Conservation (phyloP, 2,329 filamentous ascomycete genomes). For the Paradendryphiella salina region DNA sequence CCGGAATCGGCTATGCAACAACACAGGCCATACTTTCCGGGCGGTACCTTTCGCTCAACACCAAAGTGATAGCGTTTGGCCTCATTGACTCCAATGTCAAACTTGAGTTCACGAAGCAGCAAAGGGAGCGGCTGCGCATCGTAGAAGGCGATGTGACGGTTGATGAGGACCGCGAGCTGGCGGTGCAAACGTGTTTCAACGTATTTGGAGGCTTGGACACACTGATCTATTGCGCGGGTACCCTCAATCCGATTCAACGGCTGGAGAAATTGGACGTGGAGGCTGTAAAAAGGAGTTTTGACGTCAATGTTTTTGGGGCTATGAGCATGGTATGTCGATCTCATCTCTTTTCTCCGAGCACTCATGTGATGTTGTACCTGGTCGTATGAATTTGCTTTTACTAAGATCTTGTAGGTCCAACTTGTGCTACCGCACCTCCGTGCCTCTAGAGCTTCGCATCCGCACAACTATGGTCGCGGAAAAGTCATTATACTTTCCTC, state of each 20-base stretch:
- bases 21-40: slow-evolving; percentile 18
- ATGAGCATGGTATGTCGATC: slow-evolving; percentile 27
- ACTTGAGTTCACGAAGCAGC: slow-evolving; percentile 13
- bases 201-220: slow-evolving; percentile 27
- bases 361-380: no score
- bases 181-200: slow-evolving; percentile 19
- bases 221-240: slow-evolving; percentile 29
- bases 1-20: slow-evolving; percentile 29
- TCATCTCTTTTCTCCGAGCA: neutral
- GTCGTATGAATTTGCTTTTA: neutral
- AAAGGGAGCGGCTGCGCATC: slow-evolving; percentile 11
- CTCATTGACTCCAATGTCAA: slow-evolving; percentile 13
- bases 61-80: slow-evolving; percentile 13
- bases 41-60: slow-evolving; percentile 7
- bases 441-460: slow-evolving; percentile 12
- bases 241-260: slow-evolving; percentile 29
- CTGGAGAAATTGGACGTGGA: slow-evolving; percentile 26
- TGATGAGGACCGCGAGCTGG: slow-evolving; percentile 11
- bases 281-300: slow-evolving; percentile 23
- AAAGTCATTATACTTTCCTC: slow-evolving; percentile 29
- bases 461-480: slow-evolving; percentile 25
- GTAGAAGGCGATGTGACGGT: slow-evolving; percentile 16
- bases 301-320: slow-evolving; percentile 33
- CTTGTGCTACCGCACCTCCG: slow-evolving; percentile 27
- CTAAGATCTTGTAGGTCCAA: slow-evolving; percentile 18